Percentiles rank a stretch among this genome's conserved stretches.
Conservation (phyloP, 164 flowering plant genomes). For the Stephania cephalantha region DNA sequence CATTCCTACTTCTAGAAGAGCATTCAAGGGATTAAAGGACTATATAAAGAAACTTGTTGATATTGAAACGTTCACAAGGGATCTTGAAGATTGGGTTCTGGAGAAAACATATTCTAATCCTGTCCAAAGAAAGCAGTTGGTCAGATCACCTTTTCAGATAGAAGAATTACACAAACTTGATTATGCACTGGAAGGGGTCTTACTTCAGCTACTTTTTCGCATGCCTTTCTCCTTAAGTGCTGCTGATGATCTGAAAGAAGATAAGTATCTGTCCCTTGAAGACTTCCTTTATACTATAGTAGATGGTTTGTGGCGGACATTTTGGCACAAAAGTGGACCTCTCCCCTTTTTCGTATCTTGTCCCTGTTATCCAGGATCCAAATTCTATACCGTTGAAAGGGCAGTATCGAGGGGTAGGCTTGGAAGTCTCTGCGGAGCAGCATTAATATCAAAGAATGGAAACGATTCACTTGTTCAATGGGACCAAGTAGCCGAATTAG, state of each 20-base stretch:
- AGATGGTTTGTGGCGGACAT: conserved; percentile 58
- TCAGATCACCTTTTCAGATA: conserved; percentile 44
- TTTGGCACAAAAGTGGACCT: conserved; percentile 52
- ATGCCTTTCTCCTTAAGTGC: conserved; percentile 44
- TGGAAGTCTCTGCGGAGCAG: conserved; percentile 45
- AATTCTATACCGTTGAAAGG: conserved; percentile 47
- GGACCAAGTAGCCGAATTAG: conserved; percentile 51
- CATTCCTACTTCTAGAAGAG: conserved; percentile 46
- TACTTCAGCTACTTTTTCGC: conserved; percentile 56
- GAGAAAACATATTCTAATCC: conserved; percentile 28
- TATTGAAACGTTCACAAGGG: conserved; percentile 36
- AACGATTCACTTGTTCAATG: conserved; percentile 33
- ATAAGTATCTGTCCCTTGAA: conserved; percentile 48
- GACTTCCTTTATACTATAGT: conserved; percentile 51
- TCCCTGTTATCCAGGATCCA: conserved; percentile 49
- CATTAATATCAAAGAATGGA: conserved; percentile 37
- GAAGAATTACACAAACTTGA: conserved; percentile 55
- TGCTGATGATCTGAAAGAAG: conserved; percentile 37
- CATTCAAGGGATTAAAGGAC: conserved; percentile 49
- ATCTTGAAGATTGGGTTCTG: conserved; percentile 46
- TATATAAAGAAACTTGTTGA: conserved; percentile 40
- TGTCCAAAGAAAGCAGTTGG: conserved; percentile 24
- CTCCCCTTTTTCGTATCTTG: conserved; percentile 52
- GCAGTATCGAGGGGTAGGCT: conserved; percentile 49
- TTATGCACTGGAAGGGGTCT: conserved; percentile 55